A percentile compares a stretch with the other conserved stretches of the same genome.
Evolutionary conservation across 305 asterid genomes (phyloP).

Genomic region (Rubia balearica): DNA sequence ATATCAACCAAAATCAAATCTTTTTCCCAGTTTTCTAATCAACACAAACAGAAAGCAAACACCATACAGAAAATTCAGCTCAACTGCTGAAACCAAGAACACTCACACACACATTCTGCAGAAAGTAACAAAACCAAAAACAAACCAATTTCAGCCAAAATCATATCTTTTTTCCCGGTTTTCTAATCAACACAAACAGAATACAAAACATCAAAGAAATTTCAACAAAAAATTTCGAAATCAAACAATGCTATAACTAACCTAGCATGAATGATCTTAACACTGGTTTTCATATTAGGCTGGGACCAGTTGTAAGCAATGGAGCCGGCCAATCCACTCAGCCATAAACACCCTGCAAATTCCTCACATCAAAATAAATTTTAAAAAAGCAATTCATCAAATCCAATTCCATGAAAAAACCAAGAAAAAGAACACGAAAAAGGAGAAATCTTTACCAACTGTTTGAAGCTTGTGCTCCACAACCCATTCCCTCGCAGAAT

Average conservation of each 20-base stretch:
- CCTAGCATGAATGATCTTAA: slow-evolving; percentile 94
- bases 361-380: not conserved
- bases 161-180: not conserved
- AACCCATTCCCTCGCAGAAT: slow-evolving; percentile 63
- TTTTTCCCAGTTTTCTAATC: not conserved
- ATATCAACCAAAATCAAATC: not conserved
- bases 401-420: not conserved
- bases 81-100: not conserved
- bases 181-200: not conserved
- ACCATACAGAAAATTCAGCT: not conserved
- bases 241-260: slow-evolving; percentile 3
- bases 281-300: slow-evolving; percentile 84
- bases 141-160: not conserved
- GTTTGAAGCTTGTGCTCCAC: slow-evolving; percentile 85
- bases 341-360: slow-evolving; percentile 71
- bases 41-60: not conserved
- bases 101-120: not conserved
- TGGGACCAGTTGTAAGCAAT: slow-evolving; percentile 94
- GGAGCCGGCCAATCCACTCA: slow-evolving; percentile 77
- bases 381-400: not conserved
- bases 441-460: slow-evolving; percentile 41
- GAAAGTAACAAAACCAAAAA: too few relatives aligned
- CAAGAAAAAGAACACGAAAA: not conserved
- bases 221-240: not conserved
- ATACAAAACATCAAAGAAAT: not conserved